Percentiles rank a stretch among this genome's conserved stretches.
Conservation (phyloP, 352 stramenopile genomes). For the Blastocystis sp. region DNA sequence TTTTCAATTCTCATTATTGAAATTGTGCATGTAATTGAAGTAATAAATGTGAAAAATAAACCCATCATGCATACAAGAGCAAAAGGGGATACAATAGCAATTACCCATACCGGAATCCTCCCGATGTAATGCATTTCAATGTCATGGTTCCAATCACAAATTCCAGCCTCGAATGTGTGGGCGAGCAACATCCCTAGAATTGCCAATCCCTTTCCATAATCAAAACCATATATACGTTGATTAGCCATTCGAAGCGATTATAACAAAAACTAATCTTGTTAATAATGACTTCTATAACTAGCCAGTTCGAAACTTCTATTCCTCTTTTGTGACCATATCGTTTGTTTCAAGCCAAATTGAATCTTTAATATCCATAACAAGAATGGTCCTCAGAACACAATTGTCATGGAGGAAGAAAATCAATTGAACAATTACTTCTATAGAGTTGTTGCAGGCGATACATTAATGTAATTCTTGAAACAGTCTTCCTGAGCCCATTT, state of each 20-base stretch:
- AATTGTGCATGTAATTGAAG: constrained; percentile 60
- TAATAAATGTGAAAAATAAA: constrained; percentile 62
- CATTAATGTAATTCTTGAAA: too few relatives aligned
- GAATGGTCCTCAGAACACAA: too few relatives aligned
- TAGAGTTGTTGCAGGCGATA: too few relatives aligned
- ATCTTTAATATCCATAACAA: too few relatives aligned
- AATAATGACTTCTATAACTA: too few relatives aligned
- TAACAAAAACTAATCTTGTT: too few relatives aligned
- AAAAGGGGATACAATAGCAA: constrained; percentile 4
- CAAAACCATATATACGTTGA: constrained; percentile 41
- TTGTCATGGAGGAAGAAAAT: too few relatives aligned
- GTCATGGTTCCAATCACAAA: constrained; percentile 14
- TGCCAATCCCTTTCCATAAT: constrained; percentile 42
- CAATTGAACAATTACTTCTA: too few relatives aligned
- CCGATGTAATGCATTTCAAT: constrained; percentile 1
- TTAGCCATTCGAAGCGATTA: background rate
- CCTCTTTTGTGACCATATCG: too few relatives aligned
- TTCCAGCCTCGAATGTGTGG: constrained; percentile 48
- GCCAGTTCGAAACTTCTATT: too few relatives aligned
- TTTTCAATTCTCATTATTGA: constrained; percentile 52
- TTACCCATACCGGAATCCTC: background rate
- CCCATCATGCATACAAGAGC: constrained; percentile 41
- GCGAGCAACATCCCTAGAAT: constrained; percentile 55
- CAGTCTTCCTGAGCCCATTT: too few relatives aligned
- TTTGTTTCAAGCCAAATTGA: too few relatives aligned